Base-by-base conservation (phyloP, 202 grass and related monocot genomes). In the Thinopyrum obtusiflorum region DNA sequence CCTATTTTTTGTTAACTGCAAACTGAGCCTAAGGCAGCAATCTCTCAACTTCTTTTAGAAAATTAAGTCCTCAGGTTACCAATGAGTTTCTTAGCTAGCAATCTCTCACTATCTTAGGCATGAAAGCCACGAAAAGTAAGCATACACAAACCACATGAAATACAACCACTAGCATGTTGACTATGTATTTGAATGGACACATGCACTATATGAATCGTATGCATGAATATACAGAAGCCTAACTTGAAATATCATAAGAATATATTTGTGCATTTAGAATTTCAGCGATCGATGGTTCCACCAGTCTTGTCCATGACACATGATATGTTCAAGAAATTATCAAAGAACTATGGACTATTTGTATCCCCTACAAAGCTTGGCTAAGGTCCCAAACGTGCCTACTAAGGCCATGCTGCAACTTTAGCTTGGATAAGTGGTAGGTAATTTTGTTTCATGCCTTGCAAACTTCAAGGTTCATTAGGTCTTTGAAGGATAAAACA, bases 141-240 rank as follows among this genome's bases (percentile, higher is more conserved):
- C 49, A 20, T 53, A 7, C 37, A 49, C 23, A 72, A 20, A 61
- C 23, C 49, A 53, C 17, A 12, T 76, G 61, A 77, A 70, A 78
- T 21, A 46, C 24, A 36, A 53, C 23, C 29, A 78, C 23, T 26
- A 20, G 26, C 51, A 61, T 81, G 28, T 60, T 53, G 15, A 79
- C 71, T 66, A 73, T 74, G 60, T 61, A 82, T 74, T 88, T 25
- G n/a, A 44, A 32, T 85, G 13, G 44, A 25, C 47, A 60, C 47
- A 36, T 61, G 21, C 2, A 4, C 21, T 85, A 81, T 17, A 29
- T 32, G 31, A 70, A 15, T 6, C 13, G 29, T 78, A 79, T 42
- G 53, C 32, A 59, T 76, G 59, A 32, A 76, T 68, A 76, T 44
- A 76, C 11, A 44, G 24, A 83, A 62, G 2, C 20, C 11, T 49